These are phyloP conservation scores for Zopfia rhizophila DNA, from an alignment of 2,329 filamentous ascomycete genomes.

Conservation along the genomic window DNA sequence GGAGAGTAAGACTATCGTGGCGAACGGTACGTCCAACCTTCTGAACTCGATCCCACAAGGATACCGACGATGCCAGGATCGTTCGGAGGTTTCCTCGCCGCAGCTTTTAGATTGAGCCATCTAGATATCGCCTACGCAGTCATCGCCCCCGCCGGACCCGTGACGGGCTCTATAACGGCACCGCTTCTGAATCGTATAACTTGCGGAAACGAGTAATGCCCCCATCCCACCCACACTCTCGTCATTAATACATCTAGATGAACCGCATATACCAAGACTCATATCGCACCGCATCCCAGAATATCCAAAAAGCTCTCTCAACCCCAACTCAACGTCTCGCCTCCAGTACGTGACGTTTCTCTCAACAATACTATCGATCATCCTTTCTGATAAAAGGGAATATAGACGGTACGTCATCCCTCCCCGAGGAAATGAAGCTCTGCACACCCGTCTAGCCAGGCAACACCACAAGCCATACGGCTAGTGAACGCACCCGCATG, in stretches of 20 bases:
- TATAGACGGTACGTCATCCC: background rate
- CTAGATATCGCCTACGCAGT: background rate
- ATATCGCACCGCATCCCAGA: background rate
- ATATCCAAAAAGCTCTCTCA: conserved; percentile 5
- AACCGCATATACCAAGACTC: conserved; percentile 2
- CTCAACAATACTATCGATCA: too few species aligned
- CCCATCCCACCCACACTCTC: background rate
- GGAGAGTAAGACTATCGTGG: conserved; percentile 6
- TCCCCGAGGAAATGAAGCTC: background rate
- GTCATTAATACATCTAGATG: background rate
- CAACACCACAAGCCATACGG: background rate
- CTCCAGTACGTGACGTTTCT: too few species aligned
- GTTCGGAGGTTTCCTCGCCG: conserved; percentile 11
- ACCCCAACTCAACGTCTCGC: too few species aligned
- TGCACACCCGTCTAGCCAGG: conserved; percentile 6
- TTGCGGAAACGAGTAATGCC: conserved; percentile 10
- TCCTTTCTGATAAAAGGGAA: too few species aligned
- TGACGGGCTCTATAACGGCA: conserved; percentile 3
- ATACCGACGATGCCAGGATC: conserved; percentile 11
- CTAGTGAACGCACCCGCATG: background rate
- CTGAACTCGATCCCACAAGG: too few species aligned
- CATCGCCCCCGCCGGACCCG: conserved; percentile 5
- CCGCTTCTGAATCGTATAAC: conserved; percentile 6
- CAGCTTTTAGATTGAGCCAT: conserved; percentile 8
- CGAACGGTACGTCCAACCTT: conserved; percentile 7